Percentiles rank a stretch among this genome's conserved stretches.
Conservation (phyloP, 257 asterid species). For the Oldenlandia corymbosa region DNA sequence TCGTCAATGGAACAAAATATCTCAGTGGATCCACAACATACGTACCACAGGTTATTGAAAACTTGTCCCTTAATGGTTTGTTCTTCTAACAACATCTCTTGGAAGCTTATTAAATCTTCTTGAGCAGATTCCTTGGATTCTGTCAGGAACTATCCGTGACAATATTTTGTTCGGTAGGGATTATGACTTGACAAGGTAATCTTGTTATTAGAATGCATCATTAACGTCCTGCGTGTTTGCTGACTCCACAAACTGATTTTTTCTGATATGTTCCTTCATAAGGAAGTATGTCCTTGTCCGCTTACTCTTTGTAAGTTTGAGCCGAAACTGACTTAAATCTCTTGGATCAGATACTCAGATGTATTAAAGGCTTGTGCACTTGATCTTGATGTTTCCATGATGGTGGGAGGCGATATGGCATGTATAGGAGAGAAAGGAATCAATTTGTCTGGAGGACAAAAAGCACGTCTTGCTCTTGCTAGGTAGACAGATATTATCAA, state of each 20-base stretch:
- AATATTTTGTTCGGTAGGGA: slow-evolving; percentile 79
- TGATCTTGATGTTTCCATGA: slow-evolving; percentile 71
- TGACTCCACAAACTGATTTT: not conserved
- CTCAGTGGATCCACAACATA: slow-evolving; percentile 60
- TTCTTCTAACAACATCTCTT: slow-evolving; percentile 11
- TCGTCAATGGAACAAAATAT: slow-evolving; percentile 51
- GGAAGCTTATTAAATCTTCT: slow-evolving; percentile 8
- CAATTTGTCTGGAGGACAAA: slow-evolving; percentile 89
- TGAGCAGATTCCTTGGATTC: slow-evolving; percentile 84
- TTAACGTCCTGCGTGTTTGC: not conserved
- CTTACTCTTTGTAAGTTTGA: not conserved
- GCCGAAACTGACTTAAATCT: too few species aligned
- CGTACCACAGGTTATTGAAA: slow-evolving; percentile 73
- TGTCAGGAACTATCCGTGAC: slow-evolving; percentile 90
- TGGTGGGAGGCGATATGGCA: slow-evolving; percentile 91
- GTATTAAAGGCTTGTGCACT: slow-evolving; percentile 59
- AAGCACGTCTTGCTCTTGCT: slow-evolving; percentile 90
- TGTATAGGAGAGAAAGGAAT: slow-evolving; percentile 84
- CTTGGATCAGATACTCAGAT: slow-evolving; percentile 54
- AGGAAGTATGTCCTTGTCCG: not conserved
- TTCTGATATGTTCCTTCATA: not conserved
- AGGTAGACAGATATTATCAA: slow-evolving; percentile 35
- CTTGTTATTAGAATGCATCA: not conserved
- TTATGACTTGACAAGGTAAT: slow-evolving; percentile 58
- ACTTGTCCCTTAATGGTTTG: slow-evolving; percentile 12